These are phyloP conservation scores for Diplodia corticola DNA, from an alignment of 2,329 filamentous ascomycete genomes.

Conservation along the genomic window DNA sequence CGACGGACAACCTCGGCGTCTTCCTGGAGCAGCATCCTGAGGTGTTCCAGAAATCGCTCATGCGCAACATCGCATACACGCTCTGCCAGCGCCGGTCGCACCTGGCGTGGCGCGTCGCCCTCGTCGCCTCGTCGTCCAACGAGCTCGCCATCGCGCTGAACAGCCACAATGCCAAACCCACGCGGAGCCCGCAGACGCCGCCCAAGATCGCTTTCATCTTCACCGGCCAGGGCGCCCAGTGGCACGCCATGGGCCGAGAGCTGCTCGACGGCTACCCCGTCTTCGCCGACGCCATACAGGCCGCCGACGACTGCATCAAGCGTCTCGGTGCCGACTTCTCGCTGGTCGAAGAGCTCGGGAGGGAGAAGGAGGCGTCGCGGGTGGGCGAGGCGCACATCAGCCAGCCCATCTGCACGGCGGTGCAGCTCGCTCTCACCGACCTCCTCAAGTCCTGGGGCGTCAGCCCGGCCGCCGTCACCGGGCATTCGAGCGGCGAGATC, in stretches of 20 bases:
- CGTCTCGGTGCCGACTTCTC: slow-evolving; percentile 23
- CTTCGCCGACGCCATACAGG: slow-evolving; percentile 1
- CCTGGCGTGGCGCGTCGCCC: not conserved
- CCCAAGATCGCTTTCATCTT: slow-evolving; percentile 29
- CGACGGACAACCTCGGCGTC: slow-evolving; percentile 6
- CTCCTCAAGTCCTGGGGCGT: slow-evolving; percentile 33
- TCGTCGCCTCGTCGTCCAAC: slow-evolving; percentile 7
- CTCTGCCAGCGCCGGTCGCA: slow-evolving; percentile 20
- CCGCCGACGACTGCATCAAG: slow-evolving; percentile 20
- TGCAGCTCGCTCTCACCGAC: slow-evolving; percentile 34
- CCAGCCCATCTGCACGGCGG: slow-evolving; percentile 31
- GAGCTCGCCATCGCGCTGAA: slow-evolving; percentile 13
- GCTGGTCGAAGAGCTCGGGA: slow-evolving; percentile 30
- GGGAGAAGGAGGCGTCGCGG: slow-evolving; percentile 27
- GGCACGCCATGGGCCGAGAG: slow-evolving; percentile 25
- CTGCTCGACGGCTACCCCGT: slow-evolving; percentile 22
- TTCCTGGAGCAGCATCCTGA: slow-evolving; percentile 23
- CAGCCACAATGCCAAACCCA: not conserved
- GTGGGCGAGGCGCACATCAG: slow-evolving; percentile 29
- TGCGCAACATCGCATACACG: slow-evolving; percentile 22
- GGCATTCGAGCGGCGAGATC: slow-evolving; percentile 37
- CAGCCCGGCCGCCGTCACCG: slow-evolving; percentile 29
- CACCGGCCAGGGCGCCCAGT: slow-evolving; percentile 38
- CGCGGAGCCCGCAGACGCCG: not conserved
- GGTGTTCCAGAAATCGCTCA: slow-evolving; percentile 19